These are phyloP conservation scores for Micractinium conductrix DNA, from an alignment of 139 green algal species.

Conservation along the genomic window DNA sequence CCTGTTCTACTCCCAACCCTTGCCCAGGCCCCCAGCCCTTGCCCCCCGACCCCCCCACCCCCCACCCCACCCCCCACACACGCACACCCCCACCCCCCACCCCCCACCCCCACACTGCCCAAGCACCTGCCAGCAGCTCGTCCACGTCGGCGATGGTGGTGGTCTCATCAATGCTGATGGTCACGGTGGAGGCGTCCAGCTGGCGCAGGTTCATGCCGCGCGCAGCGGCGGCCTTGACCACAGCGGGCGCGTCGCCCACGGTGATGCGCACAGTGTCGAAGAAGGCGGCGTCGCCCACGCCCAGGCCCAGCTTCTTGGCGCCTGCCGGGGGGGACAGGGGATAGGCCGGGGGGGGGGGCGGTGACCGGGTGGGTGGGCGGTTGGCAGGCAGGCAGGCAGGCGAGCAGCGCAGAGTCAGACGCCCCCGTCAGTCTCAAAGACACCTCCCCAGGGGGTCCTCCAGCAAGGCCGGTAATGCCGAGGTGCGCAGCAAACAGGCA, in stretches of 20 bases:
- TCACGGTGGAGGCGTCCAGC: conserved; percentile 73
- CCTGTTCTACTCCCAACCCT: too few species aligned
- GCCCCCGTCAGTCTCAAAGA: too few species aligned
- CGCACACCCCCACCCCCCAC: too few species aligned
- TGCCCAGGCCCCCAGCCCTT: too few species aligned
- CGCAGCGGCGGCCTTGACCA: conserved; percentile 39
- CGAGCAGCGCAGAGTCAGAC: background rate
- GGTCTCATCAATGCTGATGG: conserved; percentile 95
- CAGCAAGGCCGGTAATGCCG: too few species aligned
- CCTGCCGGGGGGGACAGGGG: conserved; percentile 23
- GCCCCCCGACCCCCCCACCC: too few species aligned
- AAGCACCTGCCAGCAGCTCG: conserved; percentile 83
- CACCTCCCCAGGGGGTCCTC: too few species aligned
- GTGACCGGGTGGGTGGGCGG: background rate
- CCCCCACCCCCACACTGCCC: too few species aligned
- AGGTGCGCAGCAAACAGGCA: too few species aligned
- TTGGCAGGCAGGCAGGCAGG: background rate
- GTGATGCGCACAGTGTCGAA: conserved; percentile 95
- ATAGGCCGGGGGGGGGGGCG: background rate
- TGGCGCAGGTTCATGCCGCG: conserved; percentile 88
- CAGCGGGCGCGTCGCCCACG: conserved; percentile 44
- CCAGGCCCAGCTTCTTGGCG: conserved; percentile 79
- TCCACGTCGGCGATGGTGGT: conserved; percentile 90
- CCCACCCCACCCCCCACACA: too few species aligned
- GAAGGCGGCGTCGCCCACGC: conserved; percentile 68